These are phyloP conservation scores for Leccinum barrowsii DNA, from an alignment of 768 basidiomycete genomes.

Conservation along the genomic window DNA sequence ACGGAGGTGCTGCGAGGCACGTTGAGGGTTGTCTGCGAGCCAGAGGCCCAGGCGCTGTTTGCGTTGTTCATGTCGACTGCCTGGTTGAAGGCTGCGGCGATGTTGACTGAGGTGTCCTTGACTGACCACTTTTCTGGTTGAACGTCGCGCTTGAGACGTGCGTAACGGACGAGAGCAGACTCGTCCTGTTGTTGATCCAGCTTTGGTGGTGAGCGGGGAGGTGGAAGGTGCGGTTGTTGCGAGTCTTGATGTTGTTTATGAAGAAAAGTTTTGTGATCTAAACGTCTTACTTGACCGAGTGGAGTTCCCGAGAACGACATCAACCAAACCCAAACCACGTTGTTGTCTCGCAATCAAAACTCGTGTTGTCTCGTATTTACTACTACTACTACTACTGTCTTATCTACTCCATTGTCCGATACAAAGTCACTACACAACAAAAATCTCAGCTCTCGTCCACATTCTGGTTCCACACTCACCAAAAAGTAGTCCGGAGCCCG, in stretches of 20 bases:
- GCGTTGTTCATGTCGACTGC: slow-evolving; percentile 57
- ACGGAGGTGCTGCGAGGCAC: slow-evolving; percentile 75
- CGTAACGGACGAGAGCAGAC: slow-evolving; percentile 44
- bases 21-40: slow-evolving; percentile 41
- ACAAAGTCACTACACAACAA: slow-evolving; percentile 18
- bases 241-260: slow-evolving; percentile 43
- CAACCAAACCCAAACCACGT: slow-evolving; percentile 32
- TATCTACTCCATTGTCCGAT: slow-evolving; percentile 1
- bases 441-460: neutral
- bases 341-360: slow-evolving; percentile 10
- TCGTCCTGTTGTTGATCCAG: slow-evolving; percentile 43
- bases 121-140: slow-evolving; percentile 70
- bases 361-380: slow-evolving; percentile 28
- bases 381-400: slow-evolving; percentile 20
- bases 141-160: slow-evolving; percentile 44
- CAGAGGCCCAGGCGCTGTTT: slow-evolving; percentile 66
- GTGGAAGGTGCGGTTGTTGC: slow-evolving; percentile 40
- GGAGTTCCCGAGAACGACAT: slow-evolving; percentile 89
- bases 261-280: slow-evolving; percentile 77
- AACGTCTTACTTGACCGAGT: slow-evolving; percentile 80
- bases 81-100: slow-evolving; percentile 76
- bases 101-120: slow-evolving; percentile 84
- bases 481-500: slow-evolving; percentile 94
- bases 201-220: slow-evolving; percentile 29
- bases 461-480: slow-evolving; percentile 52